Evolutionary conservation across 768 basidiomycete species (phyloP).

Genomic region (Trametes cinnabarina): DNA sequence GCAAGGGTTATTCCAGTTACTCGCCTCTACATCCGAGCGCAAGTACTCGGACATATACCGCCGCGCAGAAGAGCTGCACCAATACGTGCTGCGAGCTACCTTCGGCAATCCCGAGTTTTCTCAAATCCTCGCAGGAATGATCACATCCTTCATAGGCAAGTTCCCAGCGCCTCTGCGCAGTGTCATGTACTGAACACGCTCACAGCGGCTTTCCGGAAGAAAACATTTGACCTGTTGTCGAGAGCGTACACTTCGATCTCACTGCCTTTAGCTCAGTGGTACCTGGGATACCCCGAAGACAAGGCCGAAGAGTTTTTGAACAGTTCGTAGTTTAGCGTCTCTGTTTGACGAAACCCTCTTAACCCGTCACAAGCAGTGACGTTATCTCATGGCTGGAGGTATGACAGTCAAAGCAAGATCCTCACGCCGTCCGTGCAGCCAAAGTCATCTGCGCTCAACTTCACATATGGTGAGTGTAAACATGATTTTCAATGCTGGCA

Average conservation of each 20-base stretch:
- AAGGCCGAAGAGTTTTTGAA: slow-evolving; percentile 32
- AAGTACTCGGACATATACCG: slow-evolving; percentile 56
- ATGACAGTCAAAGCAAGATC: slow-evolving; percentile 44
- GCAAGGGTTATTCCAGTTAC: slow-evolving; percentile 46
- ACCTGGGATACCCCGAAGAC: slow-evolving; percentile 48
- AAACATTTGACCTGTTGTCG: slow-evolving; percentile 54
- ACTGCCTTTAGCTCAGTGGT: slow-evolving; percentile 49
- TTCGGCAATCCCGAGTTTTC: slow-evolving; percentile 48
- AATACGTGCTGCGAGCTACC: slow-evolving; percentile 41
- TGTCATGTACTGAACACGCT: not conserved
- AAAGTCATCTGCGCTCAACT: not conserved
- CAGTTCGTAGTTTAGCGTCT: slow-evolving; percentile 23
- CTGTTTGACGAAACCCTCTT: not conserved
- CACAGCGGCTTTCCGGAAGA: slow-evolving; percentile 56
- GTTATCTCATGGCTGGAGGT: slow-evolving; percentile 48
- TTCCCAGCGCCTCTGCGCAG: not conserved
- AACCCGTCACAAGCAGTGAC: slow-evolving; percentile 34
- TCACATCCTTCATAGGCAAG: slow-evolving; percentile 54
- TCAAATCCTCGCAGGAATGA: slow-evolving; percentile 43
- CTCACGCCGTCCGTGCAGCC: slow-evolving; percentile 38
- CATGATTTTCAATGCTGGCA: not conserved
- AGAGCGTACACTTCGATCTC: slow-evolving; percentile 67
- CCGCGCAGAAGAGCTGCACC: slow-evolving; percentile 42
- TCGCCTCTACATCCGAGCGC: slow-evolving; percentile 51
- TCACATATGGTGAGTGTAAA: not conserved